phyloP scores from a whole-genome alignment of 2,329 filamentous ascomycete genomes.

The Clarireedia homoeocarpa region DNA sequence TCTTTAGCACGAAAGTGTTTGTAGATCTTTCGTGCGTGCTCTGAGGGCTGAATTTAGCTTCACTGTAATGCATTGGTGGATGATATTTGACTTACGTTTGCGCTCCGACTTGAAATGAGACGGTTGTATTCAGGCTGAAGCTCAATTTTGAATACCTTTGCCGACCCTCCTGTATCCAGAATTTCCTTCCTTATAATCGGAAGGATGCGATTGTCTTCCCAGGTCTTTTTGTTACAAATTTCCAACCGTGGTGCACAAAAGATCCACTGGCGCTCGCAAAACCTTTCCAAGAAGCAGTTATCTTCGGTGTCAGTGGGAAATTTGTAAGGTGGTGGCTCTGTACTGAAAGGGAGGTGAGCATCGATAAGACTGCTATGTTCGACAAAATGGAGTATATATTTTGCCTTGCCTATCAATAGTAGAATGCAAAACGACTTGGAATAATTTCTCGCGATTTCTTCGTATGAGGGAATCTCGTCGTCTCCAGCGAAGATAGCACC shows the following conservation, averaged over 20 bases:
- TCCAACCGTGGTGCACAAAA: not conserved
- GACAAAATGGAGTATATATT: constrained; percentile 8
- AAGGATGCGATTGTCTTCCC: not conserved
- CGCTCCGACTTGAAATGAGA: not conserved
- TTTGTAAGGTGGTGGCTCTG: not conserved
- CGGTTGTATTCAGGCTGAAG: not conserved
- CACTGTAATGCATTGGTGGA: not conserved
- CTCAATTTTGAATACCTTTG: not conserved
- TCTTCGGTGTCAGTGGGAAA: not conserved
- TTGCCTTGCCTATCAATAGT: constrained; percentile 2
- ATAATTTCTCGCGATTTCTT: not conserved
- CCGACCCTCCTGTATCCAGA: not conserved
- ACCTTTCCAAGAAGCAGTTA: not conserved
- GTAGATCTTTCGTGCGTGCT: not conserved
- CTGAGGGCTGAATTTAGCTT: not conserved
- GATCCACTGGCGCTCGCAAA: not conserved
- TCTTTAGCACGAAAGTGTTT: constrained; percentile 26
- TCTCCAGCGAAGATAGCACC: not conserved
- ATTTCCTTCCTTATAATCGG: not conserved
- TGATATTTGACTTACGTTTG: not conserved
- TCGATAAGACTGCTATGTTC: not conserved
- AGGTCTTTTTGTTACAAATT: not conserved
- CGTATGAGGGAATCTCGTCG: not conserved
- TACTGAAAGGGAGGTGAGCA: not conserved
- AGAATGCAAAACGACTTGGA: constrained; percentile 10